Evolutionary conservation across 2,329 filamentous ascomycete species (phyloP).

Genomic region (Fusarium pseudocircinatum): DNA sequence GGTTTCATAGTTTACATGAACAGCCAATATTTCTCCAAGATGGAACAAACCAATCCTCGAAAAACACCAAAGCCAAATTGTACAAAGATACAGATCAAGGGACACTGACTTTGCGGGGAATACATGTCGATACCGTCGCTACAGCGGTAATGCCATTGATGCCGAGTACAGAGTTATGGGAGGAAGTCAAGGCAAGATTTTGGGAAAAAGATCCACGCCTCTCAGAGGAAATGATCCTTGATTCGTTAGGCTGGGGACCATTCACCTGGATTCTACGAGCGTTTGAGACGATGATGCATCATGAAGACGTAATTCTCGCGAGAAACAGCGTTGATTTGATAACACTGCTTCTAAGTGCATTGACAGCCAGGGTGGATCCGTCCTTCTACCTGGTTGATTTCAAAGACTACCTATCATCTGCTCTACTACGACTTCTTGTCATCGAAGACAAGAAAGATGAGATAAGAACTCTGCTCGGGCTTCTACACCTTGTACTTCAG

Average conservation of each 20-base stretch:
- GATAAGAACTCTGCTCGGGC: neutral
- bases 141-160: no score
- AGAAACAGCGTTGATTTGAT: neutral
- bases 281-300: neutral
- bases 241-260: accelerated
- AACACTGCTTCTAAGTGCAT: neutral
- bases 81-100: neutral
- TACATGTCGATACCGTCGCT: no score
- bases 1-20: no score
- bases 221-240: neutral
- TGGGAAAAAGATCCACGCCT: neutral
- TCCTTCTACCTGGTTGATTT: accelerated
- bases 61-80: no score
- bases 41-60: accelerated
- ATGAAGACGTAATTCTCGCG: neutral
- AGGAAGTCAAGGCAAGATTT: neutral
- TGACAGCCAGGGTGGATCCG: no score
- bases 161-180: neutral
- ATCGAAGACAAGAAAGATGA: accelerated
- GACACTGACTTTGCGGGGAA: neutral
- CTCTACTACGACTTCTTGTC: neutral
- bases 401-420: neutral
- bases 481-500: neutral
- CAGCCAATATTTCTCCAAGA: accelerated
- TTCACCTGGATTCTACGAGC: neutral